Base-by-base conservation (phyloP, 208 protist genomes). In the Tetramitus jugosus region DNA sequence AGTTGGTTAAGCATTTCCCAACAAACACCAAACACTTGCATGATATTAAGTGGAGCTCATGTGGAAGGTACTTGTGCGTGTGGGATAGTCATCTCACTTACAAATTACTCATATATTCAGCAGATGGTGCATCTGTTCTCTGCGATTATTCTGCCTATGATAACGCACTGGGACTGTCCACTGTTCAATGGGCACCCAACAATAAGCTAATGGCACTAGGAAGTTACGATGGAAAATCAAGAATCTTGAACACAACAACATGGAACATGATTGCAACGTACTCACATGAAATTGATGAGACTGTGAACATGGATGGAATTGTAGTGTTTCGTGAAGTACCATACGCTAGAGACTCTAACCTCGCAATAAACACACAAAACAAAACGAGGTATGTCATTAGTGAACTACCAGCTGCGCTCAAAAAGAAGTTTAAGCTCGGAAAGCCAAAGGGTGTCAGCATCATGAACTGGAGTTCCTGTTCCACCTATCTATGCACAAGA, bases 391-490 rank as follows among this genome's bases (percentile, higher is more conserved):
- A 52, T 40, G 65, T 67, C 37, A 60, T 62, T 8, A 69, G 49
- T 39, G 62, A 71, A 31, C 33, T 77, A 31, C 78, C 78, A 6
- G 35, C 75, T 1, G 31, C 14, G 8, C 1, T 82, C 8, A 40
- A 60, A 23, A 52, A 46, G 2, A 60, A 75, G 23, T 76, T 69
- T 2, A 79, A 81, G 17, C 68, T 69, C 26, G n/a, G 71, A 14
- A 83, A 78, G 13, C 81, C 81, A 20, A 26, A 43, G 29, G 81
- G 81, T 4, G 52, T 83, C 35, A 46, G 77, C 7, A 23, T 75
- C 10, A 60, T 61, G 43, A 23, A 40, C 29, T 84, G 77, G 77
- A 60, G 29, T 33, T 4, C 40, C 23, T 64, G 69, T 42, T 71
- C 67, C 29, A 76, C 61, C 46, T 81, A 75, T 56, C 14, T 84